These are phyloP conservation scores for Salvia sclarea DNA, from an alignment of 305 asterid species.

Conservation along the genomic window DNA sequence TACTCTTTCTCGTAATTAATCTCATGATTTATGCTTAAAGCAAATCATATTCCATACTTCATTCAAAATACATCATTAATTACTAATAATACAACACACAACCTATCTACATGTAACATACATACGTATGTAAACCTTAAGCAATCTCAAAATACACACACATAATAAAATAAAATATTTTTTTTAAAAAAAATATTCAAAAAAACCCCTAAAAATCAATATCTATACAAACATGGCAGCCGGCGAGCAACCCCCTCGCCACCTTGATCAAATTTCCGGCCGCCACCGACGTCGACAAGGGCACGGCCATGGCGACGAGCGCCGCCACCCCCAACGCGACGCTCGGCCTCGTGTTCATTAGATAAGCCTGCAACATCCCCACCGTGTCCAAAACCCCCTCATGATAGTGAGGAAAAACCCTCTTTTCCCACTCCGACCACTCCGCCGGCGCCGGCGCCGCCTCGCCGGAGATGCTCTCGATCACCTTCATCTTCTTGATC, in stretches of 20 bases:
- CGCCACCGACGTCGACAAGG: conserved; percentile 43
- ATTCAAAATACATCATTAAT: no score
- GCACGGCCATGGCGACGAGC: conserved; percentile 44
- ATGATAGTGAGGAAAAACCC: conserved; percentile 37
- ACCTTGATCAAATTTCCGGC: conserved; percentile 37
- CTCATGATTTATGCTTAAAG: background rate
- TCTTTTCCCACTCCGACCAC: conserved; percentile 70
- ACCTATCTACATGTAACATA: no score
- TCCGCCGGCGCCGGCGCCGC: conserved; percentile 30
- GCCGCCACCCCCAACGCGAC: conserved; percentile 58
- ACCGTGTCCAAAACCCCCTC: conserved; percentile 49
- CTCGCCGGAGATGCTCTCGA: conserved; percentile 22
- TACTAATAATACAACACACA: no score
- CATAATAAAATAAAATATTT: no score
- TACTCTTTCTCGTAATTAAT: background rate
- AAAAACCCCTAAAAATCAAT: conserved; percentile 36
- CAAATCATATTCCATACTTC: no score
- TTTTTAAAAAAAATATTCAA: background rate
- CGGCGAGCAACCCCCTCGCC: conserved; percentile 40
- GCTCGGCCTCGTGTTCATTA: conserved; percentile 65
- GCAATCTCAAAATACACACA: no score
- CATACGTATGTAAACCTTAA: no score
- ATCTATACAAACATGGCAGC: conserved; percentile 47
- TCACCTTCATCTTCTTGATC: conserved; percentile 53
- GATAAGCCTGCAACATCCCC: conserved; percentile 48